Conservation (phyloP, 108 stramenopile genomes). For the Bacterosira constricta region DNA sequence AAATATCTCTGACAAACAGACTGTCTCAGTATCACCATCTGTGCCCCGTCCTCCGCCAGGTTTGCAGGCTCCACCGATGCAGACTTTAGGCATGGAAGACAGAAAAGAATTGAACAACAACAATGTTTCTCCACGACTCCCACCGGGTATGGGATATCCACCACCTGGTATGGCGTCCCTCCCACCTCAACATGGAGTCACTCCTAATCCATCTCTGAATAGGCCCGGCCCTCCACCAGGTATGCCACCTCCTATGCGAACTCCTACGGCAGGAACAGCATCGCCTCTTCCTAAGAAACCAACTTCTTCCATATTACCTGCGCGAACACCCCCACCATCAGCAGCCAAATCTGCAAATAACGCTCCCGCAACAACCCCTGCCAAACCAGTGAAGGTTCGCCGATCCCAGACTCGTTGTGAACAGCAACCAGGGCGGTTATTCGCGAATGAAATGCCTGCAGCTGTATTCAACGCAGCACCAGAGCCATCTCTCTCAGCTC, state of each 20-base stretch:
- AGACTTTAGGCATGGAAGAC: neutral
- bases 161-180: neutral
- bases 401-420: constrained; percentile 53
- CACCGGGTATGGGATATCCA: neutral
- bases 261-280: neutral
- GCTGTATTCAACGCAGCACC: constrained; percentile 13
- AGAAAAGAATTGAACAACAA: neutral
- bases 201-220: neutral
- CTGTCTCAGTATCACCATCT: neutral
- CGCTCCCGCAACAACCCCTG: constrained; percentile 17
- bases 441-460: constrained; percentile 63
- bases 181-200: neutral
- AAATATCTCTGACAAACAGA: constrained; percentile 1
- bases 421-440: constrained; percentile 77
- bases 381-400: constrained; percentile 22
- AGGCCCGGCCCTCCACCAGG: constrained; percentile 13
- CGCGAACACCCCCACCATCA: constrained; percentile 15
- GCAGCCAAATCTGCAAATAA: constrained; percentile 15
- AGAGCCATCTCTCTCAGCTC: constrained; percentile 46
- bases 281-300: neutral
- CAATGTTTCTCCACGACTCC: too few species aligned
- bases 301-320: constrained; percentile 34
- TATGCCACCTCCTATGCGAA: constrained; percentile 11
- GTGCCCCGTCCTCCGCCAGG: neutral
- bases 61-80: neutral